Base-by-base conservation (phyloP, 108 stramenopile genomes). In the Schizochytrium sp. region DNA sequence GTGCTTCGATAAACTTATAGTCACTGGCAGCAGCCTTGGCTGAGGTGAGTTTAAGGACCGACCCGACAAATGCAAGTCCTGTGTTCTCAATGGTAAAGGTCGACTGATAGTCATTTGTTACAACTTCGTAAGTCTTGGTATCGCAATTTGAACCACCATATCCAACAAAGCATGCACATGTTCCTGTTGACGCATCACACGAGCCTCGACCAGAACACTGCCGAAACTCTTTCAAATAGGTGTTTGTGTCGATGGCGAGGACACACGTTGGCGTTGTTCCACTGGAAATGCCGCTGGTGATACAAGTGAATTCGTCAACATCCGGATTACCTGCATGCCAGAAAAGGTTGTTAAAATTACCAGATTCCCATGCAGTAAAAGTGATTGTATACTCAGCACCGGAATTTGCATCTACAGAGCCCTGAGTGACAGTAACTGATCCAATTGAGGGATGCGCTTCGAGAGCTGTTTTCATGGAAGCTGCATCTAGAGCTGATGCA, bases 351-450 rank as follows among this genome's bases (percentile, higher is more conserved):
- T 64, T 64, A 13, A 64, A 64, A 42, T 19, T 72, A 12, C 72
- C 45, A 15, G 44, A 42, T 4, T 72, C 72, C 45, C 72, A 46
- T 4, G 12, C 72, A 49, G 5, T 38, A 49, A 42, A 46, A 12
- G 72, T 46, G 4, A 72, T 17, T 46, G 83, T 93, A 53, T 92
- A 94, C 7, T 59, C 50, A 69, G 94, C 94, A 47, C 94, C 94
- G 72, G 47, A 41, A 73, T 90, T 91, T 69, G 88, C 89, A 28
- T n/a, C 61, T 60, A 64, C 61, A 42, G 61, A 10, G 61, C 61
- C 61, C 41, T 42, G 61, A 42, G 4, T 13, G 4, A 64, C 61
- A 4, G 61, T 10, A 42, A 64, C 61, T 7, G 61, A 42, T 42
- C 42, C 42, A 42, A 64, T 42, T 5, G 61, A 64, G 17, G 17